These are phyloP conservation scores for Lolium rigidum DNA, from an alignment of 176 grass and related monocot genomes.

Conservation along the genomic window DNA sequence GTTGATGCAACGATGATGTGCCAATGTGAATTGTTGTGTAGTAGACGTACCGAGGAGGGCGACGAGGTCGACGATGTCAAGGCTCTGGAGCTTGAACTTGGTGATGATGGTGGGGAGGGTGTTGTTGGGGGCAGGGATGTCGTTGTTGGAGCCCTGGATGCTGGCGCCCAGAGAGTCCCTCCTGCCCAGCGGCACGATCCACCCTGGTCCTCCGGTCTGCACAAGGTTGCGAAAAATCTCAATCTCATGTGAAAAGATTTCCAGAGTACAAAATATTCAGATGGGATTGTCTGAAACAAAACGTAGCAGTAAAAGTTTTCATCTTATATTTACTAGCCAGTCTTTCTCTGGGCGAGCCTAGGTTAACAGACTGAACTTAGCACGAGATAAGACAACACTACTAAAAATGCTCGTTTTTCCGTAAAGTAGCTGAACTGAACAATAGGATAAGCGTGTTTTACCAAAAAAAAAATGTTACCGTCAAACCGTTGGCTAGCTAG, in stretches of 20 bases:
- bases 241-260: background rate
- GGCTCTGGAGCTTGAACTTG: slow-evolving; percentile 90
- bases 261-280: background rate
- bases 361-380: background rate
- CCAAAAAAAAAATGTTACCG: no score
- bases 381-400: background rate
- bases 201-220: slow-evolving; percentile 78
- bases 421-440: background rate
- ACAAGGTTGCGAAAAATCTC: background rate
- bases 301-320: no score
- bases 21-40: no score
- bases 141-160: slow-evolving; percentile 71
- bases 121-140: slow-evolving; percentile 22
- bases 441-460: background rate
- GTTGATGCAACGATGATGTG: no score
- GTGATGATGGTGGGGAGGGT: slow-evolving; percentile 69
- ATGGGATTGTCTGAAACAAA: background rate
- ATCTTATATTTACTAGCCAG: no score
- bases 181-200: slow-evolving; percentile 77
- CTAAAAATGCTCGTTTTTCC: background rate
- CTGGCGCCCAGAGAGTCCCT: slow-evolving; percentile 76
- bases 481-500: background rate
- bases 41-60: slow-evolving; percentile 64
- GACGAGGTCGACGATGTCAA: slow-evolving; percentile 81
- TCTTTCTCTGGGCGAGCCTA: no score